Conservation (phyloP, 164 flowering plant genomes). For the Brasenia schreberi region DNA sequence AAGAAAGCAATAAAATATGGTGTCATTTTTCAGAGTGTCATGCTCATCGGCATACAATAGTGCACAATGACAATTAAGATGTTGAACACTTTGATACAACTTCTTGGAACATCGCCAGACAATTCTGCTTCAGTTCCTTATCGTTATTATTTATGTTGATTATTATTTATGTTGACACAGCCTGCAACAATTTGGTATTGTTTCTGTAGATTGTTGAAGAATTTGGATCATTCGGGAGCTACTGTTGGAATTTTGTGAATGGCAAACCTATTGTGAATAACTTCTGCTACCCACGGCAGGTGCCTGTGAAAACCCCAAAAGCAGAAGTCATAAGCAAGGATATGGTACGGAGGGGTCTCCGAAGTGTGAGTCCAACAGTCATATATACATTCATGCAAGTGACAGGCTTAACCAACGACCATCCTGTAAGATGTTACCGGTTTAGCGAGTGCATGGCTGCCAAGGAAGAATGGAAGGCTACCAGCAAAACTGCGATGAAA, state of each 20-base stretch:
- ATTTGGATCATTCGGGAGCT: constrained; percentile 23
- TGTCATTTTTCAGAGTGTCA: too few relatives aligned
- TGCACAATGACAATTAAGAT: too few relatives aligned
- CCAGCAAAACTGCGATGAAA: background rate
- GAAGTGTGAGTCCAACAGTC: constrained; percentile 25
- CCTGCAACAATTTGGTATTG: too few relatives aligned
- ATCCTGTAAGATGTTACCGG: constrained; percentile 24
- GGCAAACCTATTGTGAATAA: constrained; percentile 19
- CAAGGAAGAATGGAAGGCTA: constrained; percentile 2
- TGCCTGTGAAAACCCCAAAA: constrained; percentile 26
- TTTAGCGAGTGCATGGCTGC: constrained; percentile 16
- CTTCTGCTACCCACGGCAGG: constrained; percentile 26
- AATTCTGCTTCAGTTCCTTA: too few relatives aligned
- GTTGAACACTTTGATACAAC: too few relatives aligned
- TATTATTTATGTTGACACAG: too few relatives aligned
- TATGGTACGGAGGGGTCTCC: constrained; percentile 22
- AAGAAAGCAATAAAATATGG: too few relatives aligned
- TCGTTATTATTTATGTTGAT: too few relatives aligned
- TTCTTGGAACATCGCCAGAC: too few relatives aligned
- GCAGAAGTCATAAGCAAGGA: constrained; percentile 29
- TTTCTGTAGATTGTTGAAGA: constrained; percentile 17
- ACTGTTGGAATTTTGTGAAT: constrained; percentile 25
- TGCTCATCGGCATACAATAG: too few relatives aligned
- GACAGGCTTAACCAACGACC: constrained; percentile 27
- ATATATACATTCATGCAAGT: constrained; percentile 30